These are phyloP conservation scores for Noccaea bulbosa DNA, from an alignment of 345 rosid species.

Conservation along the genomic window DNA sequence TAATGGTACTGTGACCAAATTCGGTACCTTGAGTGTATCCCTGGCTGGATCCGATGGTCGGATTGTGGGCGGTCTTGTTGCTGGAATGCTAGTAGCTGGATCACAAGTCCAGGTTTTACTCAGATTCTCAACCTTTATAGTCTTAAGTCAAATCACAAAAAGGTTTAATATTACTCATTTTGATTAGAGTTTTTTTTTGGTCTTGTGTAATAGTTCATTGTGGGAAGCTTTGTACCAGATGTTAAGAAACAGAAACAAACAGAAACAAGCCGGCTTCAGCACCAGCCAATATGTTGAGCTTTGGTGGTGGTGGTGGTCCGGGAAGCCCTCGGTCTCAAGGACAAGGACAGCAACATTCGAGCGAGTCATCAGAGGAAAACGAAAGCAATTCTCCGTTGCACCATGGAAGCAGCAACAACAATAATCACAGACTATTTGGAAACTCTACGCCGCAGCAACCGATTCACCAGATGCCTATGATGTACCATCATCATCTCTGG, in stretches of 20 bases:
- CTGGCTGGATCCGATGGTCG: constrained; percentile 89
- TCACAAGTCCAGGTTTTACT: constrained; percentile 79
- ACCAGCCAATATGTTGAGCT: constrained; percentile 63
- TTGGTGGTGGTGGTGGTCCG: constrained; percentile 50
- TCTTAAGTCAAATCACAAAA: background rate
- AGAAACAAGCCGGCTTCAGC: constrained; percentile 56
- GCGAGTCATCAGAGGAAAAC: constrained; percentile 83
- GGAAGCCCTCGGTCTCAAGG: constrained; percentile 76
- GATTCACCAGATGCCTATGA: constrained; percentile 40
- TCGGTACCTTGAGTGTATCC: constrained; percentile 77
- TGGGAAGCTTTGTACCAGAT: constrained; percentile 84
- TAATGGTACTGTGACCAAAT: constrained; percentile 72
- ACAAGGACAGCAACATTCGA: constrained; percentile 53
- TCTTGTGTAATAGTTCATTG: constrained; percentile 58
- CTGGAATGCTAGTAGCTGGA: constrained; percentile 84
- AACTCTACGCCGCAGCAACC: constrained; percentile 32
- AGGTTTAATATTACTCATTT: background rate
- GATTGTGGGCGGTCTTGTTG: constrained; percentile 88
- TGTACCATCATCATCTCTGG: constrained; percentile 42
- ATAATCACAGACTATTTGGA: constrained; percentile 38
- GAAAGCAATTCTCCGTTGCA: constrained; percentile 47
- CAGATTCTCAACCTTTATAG: background rate
- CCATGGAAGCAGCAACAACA: constrained; percentile 35
- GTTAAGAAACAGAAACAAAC: constrained; percentile 58
- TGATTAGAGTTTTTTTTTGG: constrained; percentile 1